Evolutionary conservation across 2,329 filamentous ascomycete species (phyloP).

Genomic region (Alternaria triticimaculans): DNA sequence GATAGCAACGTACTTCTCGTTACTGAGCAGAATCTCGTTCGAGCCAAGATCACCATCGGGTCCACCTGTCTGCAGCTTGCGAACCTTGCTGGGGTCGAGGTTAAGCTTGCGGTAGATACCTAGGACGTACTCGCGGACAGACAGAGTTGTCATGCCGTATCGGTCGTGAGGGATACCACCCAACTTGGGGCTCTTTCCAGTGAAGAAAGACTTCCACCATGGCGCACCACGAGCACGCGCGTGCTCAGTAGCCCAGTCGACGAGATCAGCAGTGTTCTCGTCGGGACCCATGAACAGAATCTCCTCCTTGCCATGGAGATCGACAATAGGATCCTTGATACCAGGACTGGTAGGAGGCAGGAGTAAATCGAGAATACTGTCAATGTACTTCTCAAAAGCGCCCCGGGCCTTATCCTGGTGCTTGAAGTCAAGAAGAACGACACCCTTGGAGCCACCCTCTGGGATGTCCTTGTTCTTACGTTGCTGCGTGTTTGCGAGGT

Average conservation of each 20-base stretch:
- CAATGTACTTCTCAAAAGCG: slow-evolving; percentile 99
- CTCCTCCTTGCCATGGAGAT: slow-evolving; percentile 92
- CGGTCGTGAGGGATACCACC: slow-evolving; percentile 95
- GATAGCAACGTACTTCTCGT: slow-evolving; percentile 93
- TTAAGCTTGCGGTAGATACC: slow-evolving; percentile 97
- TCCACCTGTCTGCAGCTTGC: slow-evolving; percentile 96
- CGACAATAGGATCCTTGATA: slow-evolving; percentile 98
- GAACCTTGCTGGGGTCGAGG: slow-evolving; percentile 81
- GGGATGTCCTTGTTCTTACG: slow-evolving; percentile 99
- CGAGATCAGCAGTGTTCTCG: slow-evolving; percentile 96
- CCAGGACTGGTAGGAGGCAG: slow-evolving; percentile 88
- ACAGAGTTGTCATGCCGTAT: slow-evolving; percentile 98
- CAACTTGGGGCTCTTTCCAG: slow-evolving; percentile 93
- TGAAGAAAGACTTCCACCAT: slow-evolving; percentile 99
- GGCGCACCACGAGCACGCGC: slow-evolving; percentile 84
- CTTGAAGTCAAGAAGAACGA: slow-evolving; percentile 90
- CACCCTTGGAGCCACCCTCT: slow-evolving; percentile 96
- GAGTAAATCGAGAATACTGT: slow-evolving; percentile 94
- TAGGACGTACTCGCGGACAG: slow-evolving; percentile 92
- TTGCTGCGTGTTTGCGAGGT: slow-evolving; percentile 96
- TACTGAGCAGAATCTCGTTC: slow-evolving; percentile 95
- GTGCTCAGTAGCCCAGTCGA: slow-evolving; percentile 98
- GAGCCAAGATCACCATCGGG: slow-evolving; percentile 96
- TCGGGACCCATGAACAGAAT: slow-evolving; percentile 99
- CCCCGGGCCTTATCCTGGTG: slow-evolving; percentile 92